phyloP scores from a whole-genome alignment of 2,329 filamentous ascomycete species.

The Fusarium sp. region DNA sequence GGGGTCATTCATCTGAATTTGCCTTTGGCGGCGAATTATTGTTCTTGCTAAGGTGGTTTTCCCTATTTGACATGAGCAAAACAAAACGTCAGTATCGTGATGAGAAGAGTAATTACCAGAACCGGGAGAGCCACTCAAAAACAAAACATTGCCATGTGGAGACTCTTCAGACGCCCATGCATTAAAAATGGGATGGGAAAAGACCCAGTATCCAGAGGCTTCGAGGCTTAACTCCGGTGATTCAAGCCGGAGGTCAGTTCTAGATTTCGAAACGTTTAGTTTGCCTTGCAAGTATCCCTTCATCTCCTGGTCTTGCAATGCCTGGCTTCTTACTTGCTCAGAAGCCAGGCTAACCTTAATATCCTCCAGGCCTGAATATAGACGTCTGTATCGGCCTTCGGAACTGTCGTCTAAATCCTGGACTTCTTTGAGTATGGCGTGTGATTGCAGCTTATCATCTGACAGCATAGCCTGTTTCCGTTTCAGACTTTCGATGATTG shows the following conservation, averaged over 20 bases:
- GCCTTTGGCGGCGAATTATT: accelerated
- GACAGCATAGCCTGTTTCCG: not conserved
- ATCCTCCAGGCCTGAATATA: accelerated
- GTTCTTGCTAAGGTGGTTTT: not conserved
- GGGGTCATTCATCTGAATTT: accelerated
- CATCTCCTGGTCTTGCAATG: accelerated
- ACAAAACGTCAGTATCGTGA: no score
- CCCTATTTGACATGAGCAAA: no score
- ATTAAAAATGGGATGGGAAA: accelerated
- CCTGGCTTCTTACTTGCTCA: accelerated
- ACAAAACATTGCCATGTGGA: accelerated
- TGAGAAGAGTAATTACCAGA: not conserved
- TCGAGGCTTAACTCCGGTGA: no score
- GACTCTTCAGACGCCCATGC: accelerated
- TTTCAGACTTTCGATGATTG: not conserved
- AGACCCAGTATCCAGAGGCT: not conserved
- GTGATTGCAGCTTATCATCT: not conserved
- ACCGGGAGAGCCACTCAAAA: not conserved
- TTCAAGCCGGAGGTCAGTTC: no score
- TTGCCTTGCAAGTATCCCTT: not conserved
- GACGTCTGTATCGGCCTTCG: accelerated
- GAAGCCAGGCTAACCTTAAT: not conserved
- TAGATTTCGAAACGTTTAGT: not conserved
- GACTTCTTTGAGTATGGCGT: not conserved
- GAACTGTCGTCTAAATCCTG: not conserved